Evolutionary conservation across 345 rosid genomes (phyloP), one percentile per base, ranked within the genome.

Genomic region (Orychophragmus violaceus): DNA sequence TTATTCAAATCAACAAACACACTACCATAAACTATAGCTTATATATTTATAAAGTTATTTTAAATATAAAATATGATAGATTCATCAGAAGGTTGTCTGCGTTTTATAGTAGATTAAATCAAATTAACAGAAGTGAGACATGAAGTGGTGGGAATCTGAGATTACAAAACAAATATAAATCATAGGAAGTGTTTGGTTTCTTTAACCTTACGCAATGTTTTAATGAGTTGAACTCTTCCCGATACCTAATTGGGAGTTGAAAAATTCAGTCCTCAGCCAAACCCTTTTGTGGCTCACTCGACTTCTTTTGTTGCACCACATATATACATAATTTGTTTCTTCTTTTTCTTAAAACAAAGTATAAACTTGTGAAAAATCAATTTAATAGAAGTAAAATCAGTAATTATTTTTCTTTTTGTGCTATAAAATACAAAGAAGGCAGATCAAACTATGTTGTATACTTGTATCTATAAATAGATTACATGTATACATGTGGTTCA

Each of bases 161-260:
- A 49, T 55, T 58, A 62, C 37, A 62, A 48, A 62, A 54, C 41
- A 66, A 30, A 68, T 39, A 62, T 55, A 28, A 68, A 74, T 56
- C 68, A 74, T 58, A 55, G 29, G 18, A 68, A 52, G 51, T 54
- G 51, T 66, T 44, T 67, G 63, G 68, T 74, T 67, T 35, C 77
- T 74, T 74, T 75, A 62, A 48, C 55, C 62, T 29, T 75, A 75
- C 69, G 65, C 61, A 75, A 69, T 45, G 74, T 69, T 74, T 74
- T 74, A 74, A 67, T 74, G 54, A 75, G 61, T 37, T 57, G 55
- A 62, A 35, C 74, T 62, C 70, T 75, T 75, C 78, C 70, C 78
- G 10, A 75, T 56, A 69, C 74, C 71, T 66, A 74, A 74, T 67
- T 67, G 42, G 59, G 77, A 74, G 64, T 74, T 66, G 55, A 6